These are phyloP conservation scores for Alternaria conjuncta DNA, from an alignment of 2,329 filamentous ascomycete genomes.

Conservation along the genomic window DNA sequence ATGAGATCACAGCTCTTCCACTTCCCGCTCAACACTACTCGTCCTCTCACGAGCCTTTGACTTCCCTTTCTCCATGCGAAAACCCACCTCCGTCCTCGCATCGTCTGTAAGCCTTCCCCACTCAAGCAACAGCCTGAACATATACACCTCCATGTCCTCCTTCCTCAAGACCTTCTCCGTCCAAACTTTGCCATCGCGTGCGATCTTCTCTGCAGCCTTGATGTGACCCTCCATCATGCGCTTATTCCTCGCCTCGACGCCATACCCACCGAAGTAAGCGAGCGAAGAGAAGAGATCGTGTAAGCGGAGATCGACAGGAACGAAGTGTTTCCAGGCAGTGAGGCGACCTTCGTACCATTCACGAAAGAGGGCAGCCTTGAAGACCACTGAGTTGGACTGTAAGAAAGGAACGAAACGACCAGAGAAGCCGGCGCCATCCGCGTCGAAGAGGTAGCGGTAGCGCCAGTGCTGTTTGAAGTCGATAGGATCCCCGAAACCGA, in stretches of 20 bases:
- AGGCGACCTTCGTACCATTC: conserved; percentile 81
- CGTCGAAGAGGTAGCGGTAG: conserved; percentile 73
- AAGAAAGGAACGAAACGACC: conserved; percentile 70
- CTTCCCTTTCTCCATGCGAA: conserved; percentile 29
- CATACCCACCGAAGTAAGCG: conserved; percentile 67
- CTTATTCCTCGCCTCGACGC: conserved; percentile 29
- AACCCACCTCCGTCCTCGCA: conserved; percentile 43
- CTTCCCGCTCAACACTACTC: conserved; percentile 1
- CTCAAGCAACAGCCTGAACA: conserved; percentile 78
- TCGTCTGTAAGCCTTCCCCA: conserved; percentile 58
- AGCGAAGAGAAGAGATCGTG: conserved; percentile 77
- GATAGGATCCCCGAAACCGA: conserved; percentile 54
- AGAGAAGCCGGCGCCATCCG: conserved; percentile 72
- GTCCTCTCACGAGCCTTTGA: neutral
- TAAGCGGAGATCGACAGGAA: conserved; percentile 75
- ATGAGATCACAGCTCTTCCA: neutral
- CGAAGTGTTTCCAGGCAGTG: conserved; percentile 79
- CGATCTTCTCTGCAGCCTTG: conserved; percentile 43
- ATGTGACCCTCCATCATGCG: conserved; percentile 33
- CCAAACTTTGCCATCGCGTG: conserved; percentile 40
- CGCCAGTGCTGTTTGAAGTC: conserved; percentile 66
- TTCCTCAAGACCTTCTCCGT: conserved; percentile 45
- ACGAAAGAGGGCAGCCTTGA: conserved; percentile 74
- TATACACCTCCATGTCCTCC: conserved; percentile 77
- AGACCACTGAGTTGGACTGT: conserved; percentile 69